Conservation (phyloP, 441 rosid genomes). For the Croton setiger region DNA sequence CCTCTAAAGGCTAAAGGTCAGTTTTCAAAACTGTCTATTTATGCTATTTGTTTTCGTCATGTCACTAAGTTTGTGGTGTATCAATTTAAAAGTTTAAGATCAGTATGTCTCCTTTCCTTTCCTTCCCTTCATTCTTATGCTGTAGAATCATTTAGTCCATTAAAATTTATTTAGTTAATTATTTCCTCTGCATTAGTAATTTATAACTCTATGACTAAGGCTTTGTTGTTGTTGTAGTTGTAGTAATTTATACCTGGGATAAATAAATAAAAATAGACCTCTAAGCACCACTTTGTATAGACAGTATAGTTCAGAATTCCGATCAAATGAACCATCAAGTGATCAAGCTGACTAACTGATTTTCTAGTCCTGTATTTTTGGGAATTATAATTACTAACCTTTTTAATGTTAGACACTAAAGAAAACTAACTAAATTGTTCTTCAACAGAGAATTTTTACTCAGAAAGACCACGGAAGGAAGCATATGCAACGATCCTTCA, state of each 20-base stretch:
- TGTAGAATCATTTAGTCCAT: neutral
- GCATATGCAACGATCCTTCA: conserved; percentile 88
- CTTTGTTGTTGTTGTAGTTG: no score
- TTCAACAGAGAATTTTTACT: conserved; percentile 55
- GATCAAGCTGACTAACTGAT: neutral
- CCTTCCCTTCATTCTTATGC: neutral
- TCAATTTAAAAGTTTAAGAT: neutral
- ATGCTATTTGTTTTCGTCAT: neutral
- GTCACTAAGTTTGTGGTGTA: neutral
- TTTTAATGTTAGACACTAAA: neutral
- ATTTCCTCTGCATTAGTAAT: neutral
- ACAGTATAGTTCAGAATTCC: neutral
- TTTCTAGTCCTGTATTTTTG: neutral
- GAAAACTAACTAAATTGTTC: conserved; percentile 12
- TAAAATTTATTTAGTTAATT: conserved; percentile 3
- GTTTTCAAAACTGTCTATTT: conserved; percentile 11
- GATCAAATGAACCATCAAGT: neutral
- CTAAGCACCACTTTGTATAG: neutral
- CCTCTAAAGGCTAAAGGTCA: conserved; percentile 80
- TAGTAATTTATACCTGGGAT: no score
- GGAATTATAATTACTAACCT: neutral
- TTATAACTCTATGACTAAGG: neutral
- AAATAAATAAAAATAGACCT: neutral
- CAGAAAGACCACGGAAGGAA: conserved; percentile 57
- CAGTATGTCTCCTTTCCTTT: neutral